phyloP scores from a whole-genome alignment of 2,329 filamentous ascomycete species.

The Zalaria sp. region DNA sequence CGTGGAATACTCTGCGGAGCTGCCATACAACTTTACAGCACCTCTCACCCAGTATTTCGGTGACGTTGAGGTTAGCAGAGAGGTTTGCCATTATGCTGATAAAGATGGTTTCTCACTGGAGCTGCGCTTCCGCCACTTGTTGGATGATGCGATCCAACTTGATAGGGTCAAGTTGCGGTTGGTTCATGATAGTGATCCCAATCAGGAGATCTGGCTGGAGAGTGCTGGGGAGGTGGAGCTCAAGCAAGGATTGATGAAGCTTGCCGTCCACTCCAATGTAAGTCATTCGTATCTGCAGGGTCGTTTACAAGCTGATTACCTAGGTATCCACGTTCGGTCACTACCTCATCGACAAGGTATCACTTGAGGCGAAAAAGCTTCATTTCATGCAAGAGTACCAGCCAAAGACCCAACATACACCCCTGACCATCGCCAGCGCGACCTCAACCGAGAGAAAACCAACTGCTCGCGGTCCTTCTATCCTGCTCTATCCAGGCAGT shows the following conservation, averaged over 20 bases:
- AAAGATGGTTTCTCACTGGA: slow-evolving; percentile 63
- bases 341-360: slow-evolving; percentile 61
- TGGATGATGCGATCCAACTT: slow-evolving; percentile 56
- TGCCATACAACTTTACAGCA: slow-evolving; percentile 50
- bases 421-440: slow-evolving; percentile 32
- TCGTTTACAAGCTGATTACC: not conserved
- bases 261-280: slow-evolving; percentile 35
- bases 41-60: slow-evolving; percentile 63
- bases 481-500: slow-evolving; percentile 60
- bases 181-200: slow-evolving; percentile 40
- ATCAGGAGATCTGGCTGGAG: slow-evolving; percentile 55
- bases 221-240: slow-evolving; percentile 32
- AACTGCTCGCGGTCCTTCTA: slow-evolving; percentile 21
- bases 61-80: slow-evolving; percentile 51
- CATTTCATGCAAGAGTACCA: slow-evolving; percentile 52
- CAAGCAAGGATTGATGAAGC: slow-evolving; percentile 39
- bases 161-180: slow-evolving; percentile 53
- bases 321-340: slow-evolving; percentile 55
- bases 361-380: slow-evolving; percentile 50
- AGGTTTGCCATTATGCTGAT: slow-evolving; percentile 53
- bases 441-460: slow-evolving; percentile 26
- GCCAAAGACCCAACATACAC: slow-evolving; percentile 30
- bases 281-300: slow-evolving; percentile 4
- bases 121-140: slow-evolving; percentile 54
- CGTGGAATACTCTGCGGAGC: slow-evolving; percentile 31